Percentiles rank a stretch among this genome's conserved stretches.
phyloP scores from a whole-genome alignment of 2,329 filamentous ascomycete genomes.

The Immersiporthe knoxdaviesiana region DNA sequence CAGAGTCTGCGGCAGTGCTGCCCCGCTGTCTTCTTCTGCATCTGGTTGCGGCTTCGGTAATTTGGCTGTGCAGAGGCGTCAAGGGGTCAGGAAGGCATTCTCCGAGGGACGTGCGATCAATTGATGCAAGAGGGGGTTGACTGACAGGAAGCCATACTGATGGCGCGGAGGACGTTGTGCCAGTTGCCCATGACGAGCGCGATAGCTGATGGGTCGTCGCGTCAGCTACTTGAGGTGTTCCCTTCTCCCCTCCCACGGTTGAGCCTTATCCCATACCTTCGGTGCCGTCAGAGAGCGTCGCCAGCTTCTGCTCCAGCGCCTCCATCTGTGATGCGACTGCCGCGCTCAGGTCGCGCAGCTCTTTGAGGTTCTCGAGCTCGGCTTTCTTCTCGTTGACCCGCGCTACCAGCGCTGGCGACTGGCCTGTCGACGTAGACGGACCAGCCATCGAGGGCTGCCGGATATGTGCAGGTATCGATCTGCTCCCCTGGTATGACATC shows the following conservation, averaged over 20 bases:
- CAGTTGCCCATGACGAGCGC: conserved; percentile 85
- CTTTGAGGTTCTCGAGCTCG: conserved; percentile 77
- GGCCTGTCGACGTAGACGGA: conserved; percentile 52
- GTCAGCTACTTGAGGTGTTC: conserved; percentile 28
- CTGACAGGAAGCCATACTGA: conserved; percentile 84
- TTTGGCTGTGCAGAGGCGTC: conserved; percentile 61
- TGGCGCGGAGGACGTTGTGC: conserved; percentile 83
- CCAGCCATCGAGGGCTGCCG: conserved; percentile 60
- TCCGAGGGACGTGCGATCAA: conserved; percentile 21
- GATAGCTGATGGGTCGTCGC: conserved; percentile 60
- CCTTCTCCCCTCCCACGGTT: background rate
- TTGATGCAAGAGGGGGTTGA: conserved; percentile 31
- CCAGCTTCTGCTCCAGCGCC: conserved; percentile 75
- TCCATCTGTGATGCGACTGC: conserved; percentile 83
- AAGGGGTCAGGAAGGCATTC: background rate
- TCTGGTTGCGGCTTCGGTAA: conserved; percentile 62
- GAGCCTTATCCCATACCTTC: conserved; percentile 61
- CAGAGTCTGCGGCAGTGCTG: conserved; percentile 76
- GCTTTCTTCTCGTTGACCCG: conserved; percentile 86
- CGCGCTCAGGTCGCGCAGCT: conserved; percentile 77
- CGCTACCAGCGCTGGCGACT: conserved; percentile 71
- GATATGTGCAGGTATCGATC: conserved; percentile 63
- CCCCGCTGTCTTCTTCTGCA: conserved; percentile 39
- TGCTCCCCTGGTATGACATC: conserved; percentile 59
- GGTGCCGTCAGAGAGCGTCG: conserved; percentile 78